Conservation (phyloP, 1,284 basidiomycete species). For the Boletus sp. region DNA sequence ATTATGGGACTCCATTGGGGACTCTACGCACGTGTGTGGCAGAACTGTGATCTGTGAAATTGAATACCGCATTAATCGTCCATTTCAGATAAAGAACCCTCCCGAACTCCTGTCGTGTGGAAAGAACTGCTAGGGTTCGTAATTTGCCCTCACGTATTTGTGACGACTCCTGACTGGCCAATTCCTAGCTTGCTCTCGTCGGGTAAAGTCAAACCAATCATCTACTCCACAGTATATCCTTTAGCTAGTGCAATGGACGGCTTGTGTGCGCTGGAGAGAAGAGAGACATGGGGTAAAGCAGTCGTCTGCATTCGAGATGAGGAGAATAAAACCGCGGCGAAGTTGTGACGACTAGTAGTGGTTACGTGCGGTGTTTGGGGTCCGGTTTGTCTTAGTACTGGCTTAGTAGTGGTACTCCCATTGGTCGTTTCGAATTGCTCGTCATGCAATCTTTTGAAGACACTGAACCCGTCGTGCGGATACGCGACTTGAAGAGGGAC, state of each 20-base stretch:
- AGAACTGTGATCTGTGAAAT: not conserved
- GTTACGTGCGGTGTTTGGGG: constrained; percentile 24
- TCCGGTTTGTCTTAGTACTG: constrained; percentile 1
- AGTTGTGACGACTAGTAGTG: constrained; percentile 31
- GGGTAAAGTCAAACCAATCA: constrained; percentile 67
- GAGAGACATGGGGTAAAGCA: constrained; percentile 94
- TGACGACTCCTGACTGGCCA: not conserved
- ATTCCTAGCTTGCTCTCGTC: constrained; percentile 60
- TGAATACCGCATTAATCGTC: not conserved
- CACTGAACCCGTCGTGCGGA: constrained; percentile 66
- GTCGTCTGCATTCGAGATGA: constrained; percentile 65
- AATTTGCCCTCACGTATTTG: not conserved
- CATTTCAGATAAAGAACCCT: constrained; percentile 62
- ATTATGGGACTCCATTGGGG: constrained; percentile 87
- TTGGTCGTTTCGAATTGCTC: not conserved
- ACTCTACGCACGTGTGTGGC: constrained; percentile 62
- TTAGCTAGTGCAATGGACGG: constrained; percentile 63
- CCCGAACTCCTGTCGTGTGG: constrained; percentile 71
- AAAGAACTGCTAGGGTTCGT: constrained; percentile 66
- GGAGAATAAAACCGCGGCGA: constrained; percentile 27
- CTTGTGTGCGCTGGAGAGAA: constrained; percentile 67
- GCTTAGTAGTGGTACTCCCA: constrained; percentile 2
- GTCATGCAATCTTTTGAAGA: constrained; percentile 42
- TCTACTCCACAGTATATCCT: constrained; percentile 71
- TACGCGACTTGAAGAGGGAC: constrained; percentile 77